Conservation (phyloP, 192 early-diverging fungal genomes). For the Rhizophagus prolifer region DNA sequence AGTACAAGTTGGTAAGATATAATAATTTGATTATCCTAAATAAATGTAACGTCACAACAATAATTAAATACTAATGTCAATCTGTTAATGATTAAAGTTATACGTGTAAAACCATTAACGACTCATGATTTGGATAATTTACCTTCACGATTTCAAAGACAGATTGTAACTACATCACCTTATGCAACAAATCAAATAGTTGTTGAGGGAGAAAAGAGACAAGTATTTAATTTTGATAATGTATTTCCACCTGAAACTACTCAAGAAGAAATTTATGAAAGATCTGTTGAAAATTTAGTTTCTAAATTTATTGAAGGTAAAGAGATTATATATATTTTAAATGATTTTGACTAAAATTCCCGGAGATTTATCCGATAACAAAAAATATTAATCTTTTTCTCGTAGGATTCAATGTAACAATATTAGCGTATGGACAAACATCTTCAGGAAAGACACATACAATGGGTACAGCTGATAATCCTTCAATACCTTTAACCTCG, state of each 20-base stretch:
- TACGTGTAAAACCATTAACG: slow-evolving; percentile 16
- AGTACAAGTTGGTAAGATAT: background rate
- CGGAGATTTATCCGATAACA: background rate
- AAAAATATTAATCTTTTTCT: background rate
- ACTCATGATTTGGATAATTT: background rate
- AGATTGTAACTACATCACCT: background rate
- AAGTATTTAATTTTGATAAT: slow-evolving; percentile 62
- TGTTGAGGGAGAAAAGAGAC: slow-evolving; percentile 5
- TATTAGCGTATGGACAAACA: slow-evolving; percentile 92
- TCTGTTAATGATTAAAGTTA: background rate
- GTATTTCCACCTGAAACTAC: slow-evolving; percentile 59
- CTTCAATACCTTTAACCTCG: slow-evolving; percentile 37
- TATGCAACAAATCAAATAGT: slow-evolving; percentile 9
- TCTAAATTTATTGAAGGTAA: slow-evolving; percentile 47
- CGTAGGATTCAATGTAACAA: slow-evolving; percentile 88
- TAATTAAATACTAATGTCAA: background rate
- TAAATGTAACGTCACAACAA: background rate
- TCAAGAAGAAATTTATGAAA: slow-evolving; percentile 61
- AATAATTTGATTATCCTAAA: background rate
- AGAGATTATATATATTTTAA: too few relatives aligned
- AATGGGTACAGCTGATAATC: slow-evolving; percentile 76
- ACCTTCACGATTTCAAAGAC: background rate
- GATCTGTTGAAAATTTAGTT: slow-evolving; percentile 43
- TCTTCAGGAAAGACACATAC: slow-evolving; percentile 95
- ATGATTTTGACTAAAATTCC: background rate